Base-by-base conservation (phyloP, 352 stramenopile genomes). In the Globisporangium mamillatum region DNA sequence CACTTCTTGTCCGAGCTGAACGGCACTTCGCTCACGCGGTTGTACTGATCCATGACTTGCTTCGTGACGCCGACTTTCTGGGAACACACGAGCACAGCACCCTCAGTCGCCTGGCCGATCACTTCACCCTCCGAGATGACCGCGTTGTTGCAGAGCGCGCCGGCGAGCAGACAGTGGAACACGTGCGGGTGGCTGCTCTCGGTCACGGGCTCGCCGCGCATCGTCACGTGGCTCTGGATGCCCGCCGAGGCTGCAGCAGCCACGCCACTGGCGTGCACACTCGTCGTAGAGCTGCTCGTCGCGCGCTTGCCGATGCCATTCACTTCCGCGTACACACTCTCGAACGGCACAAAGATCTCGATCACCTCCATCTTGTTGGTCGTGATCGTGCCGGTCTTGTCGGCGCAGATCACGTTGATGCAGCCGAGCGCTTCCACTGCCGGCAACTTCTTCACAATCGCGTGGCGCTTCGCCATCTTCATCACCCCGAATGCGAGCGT, bases 1-100 rank as follows among this genome's bases (percentile, higher is more conserved):
- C 90, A 92, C 71, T 99, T 99, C 63, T 96, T 93, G 64, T 98
- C 96, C 27, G 92, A 98, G 63, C 84, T 98, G 78, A 99, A 99
- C 0, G 96, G 92, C 50, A 98, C 88, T 78, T 98, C 94, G 41
- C 90, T 89, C 0, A 95, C 77, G 58, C 97, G 84, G 55, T 70
- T 89, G 84, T 77, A 88, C 71, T 81, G 76, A 58, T 72, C 72
- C 48, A 80, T 75, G 1, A 80, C 64, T 0, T 67, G 59, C 10
- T 69, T 59, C 14, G 75, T 78, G 44, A 93, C 84, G 32, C 81
- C 83, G 27, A 93, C 72, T 64, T 91, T 90, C 60, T 85, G 79
- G 7, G 89, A 80, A 25, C 82, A 89, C 53, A 91, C 61, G 8
- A 93, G 56, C 32, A 95, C 78, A 1, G 87, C 87, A 8, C 87